These are phyloP conservation scores for Debaryomyces robertsiae DNA, from an alignment of 1,139 yeast species.

Conservation along the genomic window DNA sequence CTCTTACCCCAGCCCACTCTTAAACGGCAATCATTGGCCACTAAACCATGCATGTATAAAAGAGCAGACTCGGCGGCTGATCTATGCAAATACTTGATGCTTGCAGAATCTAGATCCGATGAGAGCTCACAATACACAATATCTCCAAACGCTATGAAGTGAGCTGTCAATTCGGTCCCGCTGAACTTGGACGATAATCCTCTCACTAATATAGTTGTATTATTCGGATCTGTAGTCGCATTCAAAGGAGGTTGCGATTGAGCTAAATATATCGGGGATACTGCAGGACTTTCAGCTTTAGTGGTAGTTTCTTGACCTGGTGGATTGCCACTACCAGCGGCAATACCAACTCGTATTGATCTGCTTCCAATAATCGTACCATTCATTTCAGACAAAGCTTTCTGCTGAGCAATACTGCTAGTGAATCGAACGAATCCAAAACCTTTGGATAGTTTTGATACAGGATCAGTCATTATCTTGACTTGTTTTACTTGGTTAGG, in stretches of 20 bases:
- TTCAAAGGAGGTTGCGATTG: constrained; percentile 40
- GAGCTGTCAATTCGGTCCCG: constrained; percentile 30
- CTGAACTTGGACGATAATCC: constrained; percentile 36
- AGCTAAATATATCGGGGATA: constrained; percentile 21
- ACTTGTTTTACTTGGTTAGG: constrained; percentile 77
- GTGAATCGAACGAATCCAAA: constrained; percentile 90
- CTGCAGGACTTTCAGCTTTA: constrained; percentile 10
- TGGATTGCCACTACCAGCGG: constrained; percentile 26
- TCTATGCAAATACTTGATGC: constrained; percentile 32
- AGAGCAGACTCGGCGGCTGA: constrained; percentile 42
- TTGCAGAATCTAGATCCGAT: constrained; percentile 25
- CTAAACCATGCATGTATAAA: constrained; percentile 33
- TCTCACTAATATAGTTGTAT: constrained; percentile 32
- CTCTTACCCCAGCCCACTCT: constrained; percentile 38
- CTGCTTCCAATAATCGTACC: constrained; percentile 74
- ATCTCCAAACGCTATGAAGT: constrained; percentile 41
- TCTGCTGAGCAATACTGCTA: constrained; percentile 68
- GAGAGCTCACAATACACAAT: constrained; percentile 29
- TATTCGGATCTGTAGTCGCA: constrained; percentile 39
- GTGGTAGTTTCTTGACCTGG: constrained; percentile 9
- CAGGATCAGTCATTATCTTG: constrained; percentile 82
- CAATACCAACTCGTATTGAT: constrained; percentile 65
- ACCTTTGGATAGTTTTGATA: constrained; percentile 76
- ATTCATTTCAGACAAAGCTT: constrained; percentile 81
- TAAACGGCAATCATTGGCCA: constrained; percentile 33